These are phyloP conservation scores for Pseudocercospora fijiensis DNA, from an alignment of 2,329 filamentous ascomycete species.

Conservation along the genomic window DNA sequence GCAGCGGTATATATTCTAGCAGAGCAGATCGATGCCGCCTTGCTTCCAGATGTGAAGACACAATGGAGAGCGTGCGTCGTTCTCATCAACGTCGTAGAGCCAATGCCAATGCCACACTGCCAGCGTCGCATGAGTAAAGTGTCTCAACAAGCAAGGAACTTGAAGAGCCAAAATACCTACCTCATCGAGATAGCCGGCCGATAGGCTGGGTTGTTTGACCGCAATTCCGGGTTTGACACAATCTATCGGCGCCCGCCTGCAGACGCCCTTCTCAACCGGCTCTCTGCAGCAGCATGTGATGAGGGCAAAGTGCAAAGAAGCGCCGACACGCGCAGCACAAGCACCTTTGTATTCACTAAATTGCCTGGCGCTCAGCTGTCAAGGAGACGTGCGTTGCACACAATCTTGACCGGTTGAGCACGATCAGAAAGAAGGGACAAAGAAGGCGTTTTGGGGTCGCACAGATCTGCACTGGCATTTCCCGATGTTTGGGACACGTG, in stretches of 20 bases:
- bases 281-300: slow-evolving; percentile 2
- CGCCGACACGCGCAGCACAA: not conserved
- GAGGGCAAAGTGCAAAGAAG: not conserved
- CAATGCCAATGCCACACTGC: not conserved
- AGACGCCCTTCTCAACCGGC: slow-evolving; percentile 1
- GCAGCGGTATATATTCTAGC: not conserved
- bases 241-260: slow-evolving; percentile 8
- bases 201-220: slow-evolving; percentile 6
- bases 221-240: slow-evolving; percentile 1
- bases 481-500: not conserved
- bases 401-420: not conserved
- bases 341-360: not conserved
- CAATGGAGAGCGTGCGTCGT: too few relatives aligned
- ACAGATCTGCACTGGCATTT: not conserved
- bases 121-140: slow-evolving; percentile 5
- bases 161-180: not conserved
- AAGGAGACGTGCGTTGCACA: slow-evolving; percentile 1
- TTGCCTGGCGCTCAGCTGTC: slow-evolving; percentile 3
- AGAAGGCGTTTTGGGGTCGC: not conserved
- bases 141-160: slow-evolving; percentile 11
- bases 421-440: slow-evolving; percentile 1
- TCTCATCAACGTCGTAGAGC: not conserved
- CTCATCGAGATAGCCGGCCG: slow-evolving; percentile 6
- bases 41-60: not conserved
- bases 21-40: not conserved